Conservation (phyloP, 768 basidiomycete species). For the Naganishia randhawae region DNA sequence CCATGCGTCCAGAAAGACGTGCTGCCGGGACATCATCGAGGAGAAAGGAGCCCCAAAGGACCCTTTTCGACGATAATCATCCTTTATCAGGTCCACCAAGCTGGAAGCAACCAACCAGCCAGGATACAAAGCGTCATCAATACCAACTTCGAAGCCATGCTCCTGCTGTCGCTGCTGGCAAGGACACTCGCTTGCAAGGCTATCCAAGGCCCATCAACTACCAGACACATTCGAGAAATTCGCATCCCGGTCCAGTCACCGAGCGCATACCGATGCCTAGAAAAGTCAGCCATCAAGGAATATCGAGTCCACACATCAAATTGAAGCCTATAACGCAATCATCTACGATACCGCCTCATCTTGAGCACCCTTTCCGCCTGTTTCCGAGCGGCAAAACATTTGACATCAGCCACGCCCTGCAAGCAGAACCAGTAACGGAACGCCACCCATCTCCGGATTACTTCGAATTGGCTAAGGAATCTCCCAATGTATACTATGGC, state of each 20-base stretch:
- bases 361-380: slow-evolving; percentile 27
- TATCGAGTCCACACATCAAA: neutral
- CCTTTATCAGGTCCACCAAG: neutral
- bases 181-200: neutral
- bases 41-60: neutral
- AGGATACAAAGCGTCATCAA: neutral
- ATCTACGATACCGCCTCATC: neutral
- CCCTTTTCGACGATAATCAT: neutral
- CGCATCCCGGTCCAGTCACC: neutral
- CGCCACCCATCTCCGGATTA: slow-evolving; percentile 18
- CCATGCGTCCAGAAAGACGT: no score
- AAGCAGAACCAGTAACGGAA: slow-evolving; percentile 1
- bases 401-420: slow-evolving; percentile 7
- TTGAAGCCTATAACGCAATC: neutral
- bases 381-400: slow-evolving; percentile 15
- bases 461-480: slow-evolving; percentile 4
- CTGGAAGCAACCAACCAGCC: neutral
- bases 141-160: neutral
- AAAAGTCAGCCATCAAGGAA: neutral
- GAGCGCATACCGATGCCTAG: neutral
- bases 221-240: neutral
- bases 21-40: no score
- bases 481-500: slow-evolving; percentile 22
- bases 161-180: neutral
- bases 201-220: neutral